Conservation (phyloP, 768 basidiomycete genomes). For the Podaxis sp. region DNA sequence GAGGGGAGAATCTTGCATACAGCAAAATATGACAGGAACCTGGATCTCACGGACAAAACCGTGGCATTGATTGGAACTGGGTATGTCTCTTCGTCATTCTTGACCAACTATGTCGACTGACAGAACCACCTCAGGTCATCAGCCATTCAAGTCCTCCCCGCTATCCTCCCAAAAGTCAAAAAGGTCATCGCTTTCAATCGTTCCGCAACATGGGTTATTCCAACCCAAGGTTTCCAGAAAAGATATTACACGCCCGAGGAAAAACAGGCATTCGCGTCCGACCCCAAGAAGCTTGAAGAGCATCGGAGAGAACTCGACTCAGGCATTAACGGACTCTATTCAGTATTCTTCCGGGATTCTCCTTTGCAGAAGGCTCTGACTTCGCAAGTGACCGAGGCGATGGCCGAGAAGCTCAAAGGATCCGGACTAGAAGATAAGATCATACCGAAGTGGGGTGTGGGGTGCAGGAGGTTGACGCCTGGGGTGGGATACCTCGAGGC, state of each 20-base stretch:
- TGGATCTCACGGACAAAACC: slow-evolving; percentile 28
- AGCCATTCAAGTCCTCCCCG: slow-evolving; percentile 27
- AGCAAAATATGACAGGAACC: slow-evolving; percentile 21
- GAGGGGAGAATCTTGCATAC: slow-evolving; percentile 29
- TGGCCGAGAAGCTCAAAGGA: slow-evolving; percentile 37
- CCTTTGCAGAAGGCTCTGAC: slow-evolving; percentile 26
- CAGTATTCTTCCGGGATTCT: slow-evolving; percentile 26
- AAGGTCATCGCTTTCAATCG: slow-evolving; percentile 30
- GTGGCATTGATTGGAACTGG: slow-evolving; percentile 33
- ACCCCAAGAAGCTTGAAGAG: slow-evolving; percentile 33
- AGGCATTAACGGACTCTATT: slow-evolving; percentile 30
- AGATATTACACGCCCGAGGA: slow-evolving; percentile 36
- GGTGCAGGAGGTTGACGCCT: slow-evolving; percentile 31
- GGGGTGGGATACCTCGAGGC: slow-evolving; percentile 30
- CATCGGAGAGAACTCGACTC: slow-evolving; percentile 39
- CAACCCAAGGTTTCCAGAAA: slow-evolving; percentile 19
- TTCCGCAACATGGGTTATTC: slow-evolving; percentile 26
- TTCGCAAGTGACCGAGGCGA: slow-evolving; percentile 25
- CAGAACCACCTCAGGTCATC: slow-evolving; percentile 21
- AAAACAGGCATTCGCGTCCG: slow-evolving; percentile 29
- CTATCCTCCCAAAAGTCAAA: slow-evolving; percentile 30
- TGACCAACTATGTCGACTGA: not conserved
- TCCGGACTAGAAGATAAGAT: slow-evolving; percentile 39
- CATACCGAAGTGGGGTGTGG: slow-evolving; percentile 27
- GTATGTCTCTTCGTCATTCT: slow-evolving; percentile 8